Evolutionary conservation across 352 stramenopile genomes (phyloP).

Genomic region (Globisporangium yorkense): DNA sequence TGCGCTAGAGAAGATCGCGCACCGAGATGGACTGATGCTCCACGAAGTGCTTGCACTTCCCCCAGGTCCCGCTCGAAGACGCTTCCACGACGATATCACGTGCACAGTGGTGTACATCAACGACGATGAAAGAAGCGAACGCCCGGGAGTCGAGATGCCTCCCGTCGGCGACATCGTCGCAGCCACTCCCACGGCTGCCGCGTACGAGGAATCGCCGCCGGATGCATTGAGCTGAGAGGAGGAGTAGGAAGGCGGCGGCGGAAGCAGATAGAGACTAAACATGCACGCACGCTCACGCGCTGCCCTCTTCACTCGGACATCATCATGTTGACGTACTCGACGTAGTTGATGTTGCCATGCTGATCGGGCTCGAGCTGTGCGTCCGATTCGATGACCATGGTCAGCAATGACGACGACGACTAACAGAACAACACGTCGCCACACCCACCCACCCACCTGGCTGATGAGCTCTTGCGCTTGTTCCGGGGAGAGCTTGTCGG

Average conservation of each 20-base stretch:
- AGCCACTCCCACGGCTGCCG: neutral
- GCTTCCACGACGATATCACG: constrained; percentile 76
- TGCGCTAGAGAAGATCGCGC: constrained; percentile 61
- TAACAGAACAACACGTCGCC: neutral
- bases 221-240: constrained; percentile 8
- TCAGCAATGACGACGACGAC: no score
- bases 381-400: neutral
- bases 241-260: neutral
- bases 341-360: constrained; percentile 91
- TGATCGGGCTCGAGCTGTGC: constrained; percentile 87
- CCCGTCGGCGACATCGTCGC: neutral
- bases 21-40: constrained; percentile 62
- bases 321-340: constrained; percentile 95
- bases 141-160: neutral
- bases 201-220: neutral
- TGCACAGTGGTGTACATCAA: constrained; percentile 70
- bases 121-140: constrained; percentile 7
- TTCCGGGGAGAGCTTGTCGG: constrained; percentile 86
- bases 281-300: neutral
- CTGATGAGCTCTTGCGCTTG: constrained; percentile 90
- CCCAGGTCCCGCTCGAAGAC: constrained; percentile 37
- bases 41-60: constrained; percentile 60
- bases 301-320: constrained; percentile 66
- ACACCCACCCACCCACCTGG: constrained; percentile 34
- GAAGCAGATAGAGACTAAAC: neutral